Conservation (phyloP, 2,329 filamentous ascomycete species). For the Pestalotiopsis sp. region DNA sequence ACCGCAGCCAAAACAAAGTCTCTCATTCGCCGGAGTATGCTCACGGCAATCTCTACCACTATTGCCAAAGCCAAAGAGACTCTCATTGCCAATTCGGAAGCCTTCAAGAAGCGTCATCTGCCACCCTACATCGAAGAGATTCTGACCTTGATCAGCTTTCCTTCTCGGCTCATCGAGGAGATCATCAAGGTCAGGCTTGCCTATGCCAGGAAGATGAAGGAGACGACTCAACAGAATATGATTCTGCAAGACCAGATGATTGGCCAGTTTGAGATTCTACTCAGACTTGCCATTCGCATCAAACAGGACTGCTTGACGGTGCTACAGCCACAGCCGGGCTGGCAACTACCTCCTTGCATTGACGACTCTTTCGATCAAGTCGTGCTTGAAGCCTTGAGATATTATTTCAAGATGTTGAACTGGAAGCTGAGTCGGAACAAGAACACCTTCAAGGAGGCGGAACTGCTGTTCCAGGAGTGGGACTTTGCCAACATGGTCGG, state of each 20-base stretch:
- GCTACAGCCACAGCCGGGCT: constrained; percentile 84
- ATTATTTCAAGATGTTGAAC: constrained; percentile 98
- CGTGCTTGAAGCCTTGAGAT: constrained; percentile 89
- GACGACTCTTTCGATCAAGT: constrained; percentile 95
- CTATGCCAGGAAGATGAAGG: constrained; percentile 94
- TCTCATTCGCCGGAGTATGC: constrained; percentile 68
- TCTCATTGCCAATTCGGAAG: constrained; percentile 81
- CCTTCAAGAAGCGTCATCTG: constrained; percentile 85
- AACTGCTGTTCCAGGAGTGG: constrained; percentile 97
- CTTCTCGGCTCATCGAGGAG: constrained; percentile 91
- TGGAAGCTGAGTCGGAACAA: constrained; percentile 98
- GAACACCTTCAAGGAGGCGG: constrained; percentile 98
- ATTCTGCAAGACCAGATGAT: constrained; percentile 99
- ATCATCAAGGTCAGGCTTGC: constrained; percentile 90
- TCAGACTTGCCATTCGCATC: constrained; percentile 89
- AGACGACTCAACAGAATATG: constrained; percentile 86
- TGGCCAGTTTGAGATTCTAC: constrained; percentile 88
- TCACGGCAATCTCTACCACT: constrained; percentile 79
- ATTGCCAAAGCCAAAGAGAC: constrained; percentile 94
- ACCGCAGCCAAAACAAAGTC: constrained; percentile 41
- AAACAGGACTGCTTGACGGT: constrained; percentile 87
- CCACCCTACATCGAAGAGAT: constrained; percentile 97
- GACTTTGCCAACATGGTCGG: constrained; percentile 95
- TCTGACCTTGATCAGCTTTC: constrained; percentile 95
- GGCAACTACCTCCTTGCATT: constrained; percentile 94